These are phyloP conservation scores for Panicum virgatum DNA, from an alignment of 202 grass and related monocot genomes.

Conservation along the genomic window DNA sequence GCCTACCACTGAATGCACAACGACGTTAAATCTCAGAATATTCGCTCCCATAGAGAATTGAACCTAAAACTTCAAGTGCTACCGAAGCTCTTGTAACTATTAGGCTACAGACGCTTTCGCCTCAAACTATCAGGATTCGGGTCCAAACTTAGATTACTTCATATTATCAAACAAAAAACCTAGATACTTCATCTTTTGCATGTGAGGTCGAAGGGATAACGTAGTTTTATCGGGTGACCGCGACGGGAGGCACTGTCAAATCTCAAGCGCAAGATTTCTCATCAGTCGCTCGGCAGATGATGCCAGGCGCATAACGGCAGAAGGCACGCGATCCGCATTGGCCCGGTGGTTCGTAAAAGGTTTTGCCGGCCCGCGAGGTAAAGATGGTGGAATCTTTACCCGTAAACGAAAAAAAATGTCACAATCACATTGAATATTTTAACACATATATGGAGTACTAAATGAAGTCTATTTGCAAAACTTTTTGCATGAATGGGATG, in stretches of 20 bases:
- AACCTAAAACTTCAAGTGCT: too few relatives aligned
- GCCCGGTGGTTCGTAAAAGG: not conserved
- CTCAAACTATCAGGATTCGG: not conserved
- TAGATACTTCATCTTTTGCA: not conserved
- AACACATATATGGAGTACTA: too few relatives aligned
- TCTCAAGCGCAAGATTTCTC: conserved; percentile 5
- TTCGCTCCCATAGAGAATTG: too few relatives aligned
- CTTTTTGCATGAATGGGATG: too few relatives aligned
- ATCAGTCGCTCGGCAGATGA: not conserved
- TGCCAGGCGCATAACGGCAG: not conserved
- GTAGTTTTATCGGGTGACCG: conserved; percentile 23
- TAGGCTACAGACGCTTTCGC: too few relatives aligned
- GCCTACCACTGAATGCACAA: too few relatives aligned
- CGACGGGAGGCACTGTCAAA: not conserved
- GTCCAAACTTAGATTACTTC: not conserved
- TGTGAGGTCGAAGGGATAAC: conserved; percentile 15
- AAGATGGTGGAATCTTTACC: not conserved
- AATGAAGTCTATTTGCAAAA: too few relatives aligned
- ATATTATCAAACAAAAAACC: too few relatives aligned
- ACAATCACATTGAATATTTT: too few relatives aligned
- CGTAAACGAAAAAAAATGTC: too few relatives aligned
- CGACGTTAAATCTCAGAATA: too few relatives aligned
- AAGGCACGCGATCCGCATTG: not conserved
- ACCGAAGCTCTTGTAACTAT: too few relatives aligned
- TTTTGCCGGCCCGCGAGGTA: not conserved